Evolutionary conservation across 2,329 filamentous ascomycete genomes (phyloP).

Genomic region (Trichoderma sp.): DNA sequence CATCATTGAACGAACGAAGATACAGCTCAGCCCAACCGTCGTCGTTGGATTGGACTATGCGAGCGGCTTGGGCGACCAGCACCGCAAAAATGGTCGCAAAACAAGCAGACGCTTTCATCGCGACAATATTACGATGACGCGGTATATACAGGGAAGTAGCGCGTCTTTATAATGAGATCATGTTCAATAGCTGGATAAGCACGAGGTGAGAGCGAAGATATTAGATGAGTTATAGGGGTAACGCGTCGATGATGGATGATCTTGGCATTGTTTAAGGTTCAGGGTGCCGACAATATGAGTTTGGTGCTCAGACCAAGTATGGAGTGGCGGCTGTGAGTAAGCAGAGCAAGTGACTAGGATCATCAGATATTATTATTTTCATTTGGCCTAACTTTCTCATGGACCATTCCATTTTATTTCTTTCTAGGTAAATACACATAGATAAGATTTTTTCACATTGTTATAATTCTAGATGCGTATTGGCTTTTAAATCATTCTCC

Average conservation of each 20-base stretch:
- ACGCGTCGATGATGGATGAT: neutral
- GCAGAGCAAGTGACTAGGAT: neutral
- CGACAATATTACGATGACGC: neutral
- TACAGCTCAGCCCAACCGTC: slow-evolving; percentile 76
- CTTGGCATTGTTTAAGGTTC: neutral
- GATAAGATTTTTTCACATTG: neutral
- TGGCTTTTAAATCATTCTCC: neutral
- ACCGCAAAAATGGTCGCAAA: slow-evolving; percentile 33
- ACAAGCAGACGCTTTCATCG: slow-evolving; percentile 37
- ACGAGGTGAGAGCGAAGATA: neutral
- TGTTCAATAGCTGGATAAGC: neutral
- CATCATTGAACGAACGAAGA: slow-evolving; percentile 61
- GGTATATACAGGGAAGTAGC: neutral
- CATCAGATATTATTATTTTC: neutral
- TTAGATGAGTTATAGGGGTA: neutral
- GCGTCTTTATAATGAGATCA: neutral
- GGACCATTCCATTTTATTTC: neutral
- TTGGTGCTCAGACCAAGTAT: neutral
- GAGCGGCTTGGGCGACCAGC: slow-evolving; percentile 44
- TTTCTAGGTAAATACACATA: accelerated
- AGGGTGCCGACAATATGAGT: neutral
- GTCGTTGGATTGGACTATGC: slow-evolving; percentile 69
- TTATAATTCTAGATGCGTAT: neutral
- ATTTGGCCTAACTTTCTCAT: neutral
- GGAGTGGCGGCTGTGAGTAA: neutral